Conservation (phyloP, 257 asterid genomes). For the Forsythia viridissima region DNA sequence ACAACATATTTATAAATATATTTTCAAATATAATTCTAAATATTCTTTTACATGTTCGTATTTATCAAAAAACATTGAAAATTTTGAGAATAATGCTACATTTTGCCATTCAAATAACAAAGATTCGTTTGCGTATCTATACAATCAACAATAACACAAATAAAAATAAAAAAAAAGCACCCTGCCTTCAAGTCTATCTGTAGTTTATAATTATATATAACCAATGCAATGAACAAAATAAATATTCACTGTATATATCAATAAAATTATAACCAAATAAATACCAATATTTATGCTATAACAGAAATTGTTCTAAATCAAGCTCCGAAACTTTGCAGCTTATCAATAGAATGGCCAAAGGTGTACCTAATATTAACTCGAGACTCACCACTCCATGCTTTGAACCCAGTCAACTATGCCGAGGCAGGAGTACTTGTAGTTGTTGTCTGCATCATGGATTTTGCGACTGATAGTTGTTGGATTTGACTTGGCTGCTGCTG, state of each 20-base stretch:
- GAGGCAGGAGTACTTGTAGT: slow-evolving; percentile 47
- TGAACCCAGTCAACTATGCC: slow-evolving; percentile 26
- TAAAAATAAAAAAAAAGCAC: not conserved
- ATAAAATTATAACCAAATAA: slow-evolving; percentile 21
- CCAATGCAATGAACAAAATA: not conserved
- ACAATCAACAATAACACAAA: not conserved
- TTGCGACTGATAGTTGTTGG: slow-evolving; percentile 37
- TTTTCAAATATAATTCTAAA: not conserved
- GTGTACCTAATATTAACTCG: not conserved
- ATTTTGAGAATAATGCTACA: not conserved
- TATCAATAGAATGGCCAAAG: slow-evolving; percentile 8
- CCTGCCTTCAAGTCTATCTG: slow-evolving; percentile 10
- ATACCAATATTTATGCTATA: not conserved
- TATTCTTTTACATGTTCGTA: not conserved
- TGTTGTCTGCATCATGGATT: slow-evolving; percentile 36
- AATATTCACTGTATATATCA: slow-evolving; percentile 21
- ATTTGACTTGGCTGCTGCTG: slow-evolving; percentile 53
- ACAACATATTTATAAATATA: not conserved
- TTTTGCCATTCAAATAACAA: not conserved
- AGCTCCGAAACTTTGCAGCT: slow-evolving; percentile 5
- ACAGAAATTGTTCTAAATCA: not conserved
- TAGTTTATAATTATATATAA: slow-evolving; percentile 20
- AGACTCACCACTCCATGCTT: not conserved
- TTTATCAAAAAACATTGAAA: not conserved
- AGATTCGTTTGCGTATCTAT: not conserved